A percentile compares a stretch with the other conserved stretches of the same genome.
phyloP scores from a whole-genome alignment of 1,284 basidiomycete genomes.

The Austroboletus novae-zelandiae region DNA sequence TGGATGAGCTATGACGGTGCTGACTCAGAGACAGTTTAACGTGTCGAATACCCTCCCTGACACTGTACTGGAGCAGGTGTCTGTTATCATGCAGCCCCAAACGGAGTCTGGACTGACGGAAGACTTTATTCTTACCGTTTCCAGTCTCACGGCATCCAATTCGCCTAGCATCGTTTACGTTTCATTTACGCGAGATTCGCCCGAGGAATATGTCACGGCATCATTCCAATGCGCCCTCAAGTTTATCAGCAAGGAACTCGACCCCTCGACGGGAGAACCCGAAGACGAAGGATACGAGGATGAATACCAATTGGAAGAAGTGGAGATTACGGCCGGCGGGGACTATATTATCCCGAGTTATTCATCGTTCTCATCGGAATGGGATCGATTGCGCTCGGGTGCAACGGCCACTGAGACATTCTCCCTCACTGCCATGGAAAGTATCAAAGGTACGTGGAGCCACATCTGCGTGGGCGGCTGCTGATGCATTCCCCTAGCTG shows the following conservation, averaged over 20 bases:
- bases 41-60: slow-evolving; percentile 99
- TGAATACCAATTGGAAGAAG: slow-evolving; percentile 96
- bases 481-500: slow-evolving; percentile 49
- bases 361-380: slow-evolving; percentile 88
- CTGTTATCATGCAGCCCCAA: slow-evolving; percentile 88
- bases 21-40: slow-evolving; percentile 70
- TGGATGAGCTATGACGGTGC: neutral
- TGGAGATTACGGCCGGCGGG: slow-evolving; percentile 88
- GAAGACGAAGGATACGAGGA: slow-evolving; percentile 99
- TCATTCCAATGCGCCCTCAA: slow-evolving; percentile 95
- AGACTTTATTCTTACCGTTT: slow-evolving; percentile 92
- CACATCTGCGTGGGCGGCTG: neutral
- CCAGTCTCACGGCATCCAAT: slow-evolving; percentile 62
- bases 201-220: slow-evolving; percentile 76
- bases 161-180: slow-evolving; percentile 90
- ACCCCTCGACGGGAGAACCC: slow-evolving; percentile 94
- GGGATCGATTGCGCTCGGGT: slow-evolving; percentile 85
- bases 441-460: slow-evolving; percentile 75
- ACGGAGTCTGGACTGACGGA: slow-evolving; percentile 79
- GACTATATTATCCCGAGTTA: slow-evolving; percentile 95
- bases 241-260: slow-evolving; percentile 97
- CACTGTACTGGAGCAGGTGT: slow-evolving; percentile 92
- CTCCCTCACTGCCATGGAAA: slow-evolving; percentile 89
- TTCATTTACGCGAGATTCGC: slow-evolving; percentile 83
- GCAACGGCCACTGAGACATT: slow-evolving; percentile 91